Evolutionary conservation across 2,329 filamentous ascomycete species (phyloP).

Genomic region (Atkinsonella hypoxylon): DNA sequence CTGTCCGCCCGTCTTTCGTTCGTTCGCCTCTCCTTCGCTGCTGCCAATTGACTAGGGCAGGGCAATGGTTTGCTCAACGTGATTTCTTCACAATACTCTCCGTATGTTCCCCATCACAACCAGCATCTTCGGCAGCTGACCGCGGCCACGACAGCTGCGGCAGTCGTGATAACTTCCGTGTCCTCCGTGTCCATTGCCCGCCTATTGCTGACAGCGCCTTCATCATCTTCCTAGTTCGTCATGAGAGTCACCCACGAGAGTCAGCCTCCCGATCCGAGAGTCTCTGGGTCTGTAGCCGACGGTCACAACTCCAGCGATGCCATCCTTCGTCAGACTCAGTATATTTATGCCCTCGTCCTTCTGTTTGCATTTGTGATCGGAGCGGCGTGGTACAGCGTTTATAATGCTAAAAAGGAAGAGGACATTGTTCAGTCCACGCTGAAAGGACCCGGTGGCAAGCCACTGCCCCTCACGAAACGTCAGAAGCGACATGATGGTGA

Average conservation of each 20-base stretch:
- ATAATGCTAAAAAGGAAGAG: constrained; percentile 37
- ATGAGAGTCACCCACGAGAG: constrained; percentile 24
- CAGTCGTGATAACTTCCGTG: neutral
- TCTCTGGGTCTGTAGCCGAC: constrained; percentile 13
- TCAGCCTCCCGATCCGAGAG: constrained; percentile 14
- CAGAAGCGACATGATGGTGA: constrained; percentile 36
- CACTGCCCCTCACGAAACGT: constrained; percentile 58
- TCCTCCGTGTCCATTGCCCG: neutral
- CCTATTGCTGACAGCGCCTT: neutral
- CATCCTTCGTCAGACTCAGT: constrained; percentile 34
- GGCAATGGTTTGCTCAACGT: constrained; percentile 28
- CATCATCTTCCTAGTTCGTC: constrained; percentile 16
- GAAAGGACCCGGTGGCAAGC: constrained; percentile 79
- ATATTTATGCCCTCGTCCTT: constrained; percentile 40
- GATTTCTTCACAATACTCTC: constrained; percentile 14
- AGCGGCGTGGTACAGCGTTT: constrained; percentile 40
- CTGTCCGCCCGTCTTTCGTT: neutral
- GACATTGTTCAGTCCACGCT: constrained; percentile 34
- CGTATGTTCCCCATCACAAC: constrained; percentile 9
- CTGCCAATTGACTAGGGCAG: constrained; percentile 24
- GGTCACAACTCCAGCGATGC: constrained; percentile 24
- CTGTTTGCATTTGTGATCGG: constrained; percentile 38
- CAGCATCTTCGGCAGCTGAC: neutral
- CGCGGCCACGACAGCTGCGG: no score
- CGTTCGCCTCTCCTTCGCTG: constrained; percentile 6